Percentiles rank a stretch among this genome's conserved stretches.
phyloP scores from a whole-genome alignment of 2,329 filamentous ascomycete genomes.

The Zymoseptoria tritici region DNA sequence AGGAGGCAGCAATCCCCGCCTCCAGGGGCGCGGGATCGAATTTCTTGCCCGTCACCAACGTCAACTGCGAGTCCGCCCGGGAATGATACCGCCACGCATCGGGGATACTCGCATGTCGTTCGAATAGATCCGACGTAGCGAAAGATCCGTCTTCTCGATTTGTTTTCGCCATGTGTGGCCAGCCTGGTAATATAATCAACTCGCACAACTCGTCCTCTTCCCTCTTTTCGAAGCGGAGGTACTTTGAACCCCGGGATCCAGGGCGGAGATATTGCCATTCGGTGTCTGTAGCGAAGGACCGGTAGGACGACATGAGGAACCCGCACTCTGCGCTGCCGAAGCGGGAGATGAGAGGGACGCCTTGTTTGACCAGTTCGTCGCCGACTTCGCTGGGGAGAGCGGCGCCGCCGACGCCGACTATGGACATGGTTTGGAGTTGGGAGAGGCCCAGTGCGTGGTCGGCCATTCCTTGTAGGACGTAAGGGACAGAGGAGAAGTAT shows the following conservation, averaged over 20 bases:
- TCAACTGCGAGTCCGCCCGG: constrained; percentile 54
- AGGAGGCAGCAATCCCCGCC: constrained; percentile 43
- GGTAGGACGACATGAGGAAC: constrained; percentile 56
- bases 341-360: constrained; percentile 52
- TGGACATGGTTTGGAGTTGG: constrained; percentile 45
- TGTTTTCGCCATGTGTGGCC: constrained; percentile 53
- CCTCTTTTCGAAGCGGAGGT: constrained; percentile 42
- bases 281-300: constrained; percentile 47
- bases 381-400: constrained; percentile 49
- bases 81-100: constrained; percentile 57
- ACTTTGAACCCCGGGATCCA: constrained; percentile 22
- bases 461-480: constrained; percentile 48
- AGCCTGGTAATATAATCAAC: constrained; percentile 47
- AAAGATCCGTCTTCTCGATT: constrained; percentile 55
- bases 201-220: constrained; percentile 40
- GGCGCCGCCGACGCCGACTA: constrained; percentile 59
- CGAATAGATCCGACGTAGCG: constrained; percentile 57
- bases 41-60: constrained; percentile 60
- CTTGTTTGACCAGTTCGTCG: constrained; percentile 43
- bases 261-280: constrained; percentile 55
- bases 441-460: constrained; percentile 37
- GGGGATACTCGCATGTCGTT: constrained; percentile 43
- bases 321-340: constrained; percentile 62
- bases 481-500: constrained; percentile 58
- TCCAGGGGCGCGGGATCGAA: constrained; percentile 59